Base-by-base conservation (phyloP, 108 stramenopile species). In the Skeletonema potamos region DNA sequence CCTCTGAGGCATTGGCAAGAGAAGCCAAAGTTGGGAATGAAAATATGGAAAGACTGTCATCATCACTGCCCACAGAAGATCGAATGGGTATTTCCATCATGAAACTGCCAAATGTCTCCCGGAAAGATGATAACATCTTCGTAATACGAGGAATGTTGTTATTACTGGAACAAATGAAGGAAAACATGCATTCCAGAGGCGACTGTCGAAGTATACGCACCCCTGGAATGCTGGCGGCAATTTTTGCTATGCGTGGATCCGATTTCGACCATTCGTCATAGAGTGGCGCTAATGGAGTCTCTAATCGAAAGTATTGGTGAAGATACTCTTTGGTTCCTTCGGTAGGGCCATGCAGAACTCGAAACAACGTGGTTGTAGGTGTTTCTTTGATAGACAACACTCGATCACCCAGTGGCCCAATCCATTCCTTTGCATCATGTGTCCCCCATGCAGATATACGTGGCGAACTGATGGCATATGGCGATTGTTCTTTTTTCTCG, bases 121-220 rank as follows among this genome's bases (percentile, higher is more conserved):
- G 80, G 55, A 99, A 83, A 10, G 84, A 54, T 24, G 83, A 72
- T 41, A 99, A 77, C 92, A 99, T 97, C 27, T 90, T 85, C 4
- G 87, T 85, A 64, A 99, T 99, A 13, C 99, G 73, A 8, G 96
- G 87, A 66, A 99, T 99, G 81, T 99, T 99, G 87, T 99, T 99
- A 86, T 99, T 99, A 72, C 89, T 90, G 17, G 91, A 93, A 69
- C 98, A 99, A 30, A 99, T 93, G 75, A 99, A 99, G 57, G 94
- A 96, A 54, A 98, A 76, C 44, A 99, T 82, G 74, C 97, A 98
- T 74, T 99, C 98, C 65, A 89, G 82, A 6, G 98, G 98, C 74
- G 99, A 95, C 68, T 99, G 99, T 3, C 94, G 74, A 28, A 96
- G 33, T 6, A 98, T 84, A 0, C 97, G 84, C 15, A 97, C 90